Evolutionary conservation across 2,329 filamentous ascomycete genomes (phyloP).

Genomic region (Colletotrichum sp.): DNA sequence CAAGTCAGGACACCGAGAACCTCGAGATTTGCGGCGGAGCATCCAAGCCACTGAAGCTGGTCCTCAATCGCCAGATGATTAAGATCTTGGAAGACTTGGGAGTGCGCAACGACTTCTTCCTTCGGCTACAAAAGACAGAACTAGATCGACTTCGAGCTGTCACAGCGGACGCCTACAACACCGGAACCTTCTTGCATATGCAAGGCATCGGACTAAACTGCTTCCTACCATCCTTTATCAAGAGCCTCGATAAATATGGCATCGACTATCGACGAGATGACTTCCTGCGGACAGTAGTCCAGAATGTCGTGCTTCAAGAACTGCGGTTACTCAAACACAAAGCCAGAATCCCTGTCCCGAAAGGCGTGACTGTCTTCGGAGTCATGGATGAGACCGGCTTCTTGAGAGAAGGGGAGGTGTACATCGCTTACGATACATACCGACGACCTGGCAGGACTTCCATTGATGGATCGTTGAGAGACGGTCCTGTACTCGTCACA

Average conservation of each 20-base stretch:
- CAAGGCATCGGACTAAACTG: conserved; percentile 67
- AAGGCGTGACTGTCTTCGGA: conserved; percentile 80
- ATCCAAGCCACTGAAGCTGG: conserved; percentile 69
- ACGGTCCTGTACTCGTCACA: conserved; percentile 66
- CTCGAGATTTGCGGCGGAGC: conserved; percentile 77
- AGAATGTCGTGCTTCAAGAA: conserved; percentile 72
- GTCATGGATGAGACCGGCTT: conserved; percentile 82
- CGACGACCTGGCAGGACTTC: conserved; percentile 4
- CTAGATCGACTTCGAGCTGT: conserved; percentile 64
- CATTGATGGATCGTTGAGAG: conserved; percentile 32
- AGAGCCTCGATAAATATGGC: conserved; percentile 58
- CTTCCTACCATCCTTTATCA: conserved; percentile 66
- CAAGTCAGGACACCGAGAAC: conserved; percentile 54
- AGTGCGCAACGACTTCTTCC: conserved; percentile 63
- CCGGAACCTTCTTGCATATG: conserved; percentile 67
- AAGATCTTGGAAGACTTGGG: conserved; percentile 86
- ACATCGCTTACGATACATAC: conserved; percentile 53
- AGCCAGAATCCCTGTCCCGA: conserved; percentile 72
- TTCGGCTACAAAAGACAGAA: conserved; percentile 67
- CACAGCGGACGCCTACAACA: conserved; percentile 63
- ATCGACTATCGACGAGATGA: conserved; percentile 70
- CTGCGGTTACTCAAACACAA: conserved; percentile 80
- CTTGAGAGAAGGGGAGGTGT: conserved; percentile 71
- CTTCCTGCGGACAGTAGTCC: conserved; percentile 74
- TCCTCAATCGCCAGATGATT: conserved; percentile 81